Evolutionary conservation across 139 green algal species (phyloP), one percentile per base, ranked within the genome.

Genomic region (Spirogloea muscicola): DNA sequence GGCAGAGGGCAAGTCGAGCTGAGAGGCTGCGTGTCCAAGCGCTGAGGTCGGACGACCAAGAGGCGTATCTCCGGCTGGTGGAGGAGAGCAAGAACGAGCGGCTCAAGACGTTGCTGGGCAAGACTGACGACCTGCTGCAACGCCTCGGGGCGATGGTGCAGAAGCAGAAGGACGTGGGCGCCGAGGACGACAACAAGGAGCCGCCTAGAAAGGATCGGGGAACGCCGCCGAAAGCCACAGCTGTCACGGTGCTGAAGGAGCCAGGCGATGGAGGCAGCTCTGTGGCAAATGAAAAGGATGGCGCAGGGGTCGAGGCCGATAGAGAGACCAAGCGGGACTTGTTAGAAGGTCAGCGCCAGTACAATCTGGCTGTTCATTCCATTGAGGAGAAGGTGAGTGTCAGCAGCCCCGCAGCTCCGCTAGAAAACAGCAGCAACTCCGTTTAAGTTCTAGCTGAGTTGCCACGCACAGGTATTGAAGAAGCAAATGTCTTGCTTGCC

Each of bases 91-190:
- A 84, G 38, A 85, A 83, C 38, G 77, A 81, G 44, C 51, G 65
- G 43, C 63, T 88, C 10, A 63, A 74, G 7, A 74, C 77, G 18
- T 77, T 86, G 7, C 79, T 95, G 61, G 70, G 78, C 5, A 88
- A 94, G 39, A 99, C 94, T 1, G 93, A 98, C 76, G 84, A 91
- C 40, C 97, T 98, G 85, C 84, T 99, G 29, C 75, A 95, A 72
- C 81, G 84, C 36, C 92, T 99, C 58, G 88, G 89, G 13, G 68
- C 72, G 78, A 79, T 81, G 68, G 76, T 83, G 5, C 42, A 74
- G 70, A n/a, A 42, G 52, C 76, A 83, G 40, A 80, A 80, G 36
- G 37, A 68, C 7, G 39, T 4, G 64, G 48, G 55, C 49, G 65
- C 16, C 48, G 46, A 13, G 25, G 42, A 1, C 18, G 62, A 18